A percentile compares a stretch with the other conserved stretches of the same genome.
phyloP scores from a whole-genome alignment of 1,284 basidiomycete genomes.

The Cryptococcus wingfieldii region DNA sequence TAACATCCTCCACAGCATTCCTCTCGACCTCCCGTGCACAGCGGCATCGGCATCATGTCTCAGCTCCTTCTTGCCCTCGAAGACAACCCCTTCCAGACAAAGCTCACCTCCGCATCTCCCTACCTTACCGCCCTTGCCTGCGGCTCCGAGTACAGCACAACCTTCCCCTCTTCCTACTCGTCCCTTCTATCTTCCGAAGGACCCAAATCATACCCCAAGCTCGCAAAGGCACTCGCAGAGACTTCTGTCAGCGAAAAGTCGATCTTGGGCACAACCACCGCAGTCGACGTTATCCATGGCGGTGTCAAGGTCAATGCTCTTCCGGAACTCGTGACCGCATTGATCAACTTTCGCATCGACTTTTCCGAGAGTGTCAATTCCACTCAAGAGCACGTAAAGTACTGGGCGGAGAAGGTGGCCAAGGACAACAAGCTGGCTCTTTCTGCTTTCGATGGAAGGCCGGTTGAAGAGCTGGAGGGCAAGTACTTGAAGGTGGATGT shows the following conservation, averaged over 20 bases:
- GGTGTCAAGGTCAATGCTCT: conserved; percentile 41
- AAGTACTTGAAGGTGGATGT: conserved; percentile 34
- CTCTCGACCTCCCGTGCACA: conserved; percentile 50
- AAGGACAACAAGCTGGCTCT: conserved; percentile 31
- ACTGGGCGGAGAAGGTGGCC: conserved; percentile 28
- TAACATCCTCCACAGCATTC: conserved; percentile 42
- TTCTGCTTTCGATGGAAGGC: conserved; percentile 23
- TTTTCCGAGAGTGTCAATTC: conserved; percentile 37
- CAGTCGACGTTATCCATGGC: conserved; percentile 43
- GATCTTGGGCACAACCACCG: conserved; percentile 37
- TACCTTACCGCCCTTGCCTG: conserved; percentile 50
- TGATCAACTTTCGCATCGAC: conserved; percentile 48
- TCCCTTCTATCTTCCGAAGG: conserved; percentile 28
- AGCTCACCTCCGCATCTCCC: conserved; percentile 46
- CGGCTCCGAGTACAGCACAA: conserved; percentile 44
- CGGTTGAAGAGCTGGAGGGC: conserved; percentile 13
- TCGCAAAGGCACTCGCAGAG: conserved; percentile 41
- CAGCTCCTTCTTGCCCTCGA: conserved; percentile 48
- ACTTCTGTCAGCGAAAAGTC: conserved; percentile 20
- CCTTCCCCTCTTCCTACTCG: conserved; percentile 38
- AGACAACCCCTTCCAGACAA: conserved; percentile 42
- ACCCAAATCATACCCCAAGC: conserved; percentile 40
- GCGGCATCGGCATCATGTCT: conserved; percentile 50
- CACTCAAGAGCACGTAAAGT: conserved; percentile 34
- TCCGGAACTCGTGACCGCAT: conserved; percentile 34